A percentile compares a stretch with the other conserved stretches of the same genome.
Conservation (phyloP, 2,329 filamentous ascomycete species). For the Pseudocercospora eumusae region DNA sequence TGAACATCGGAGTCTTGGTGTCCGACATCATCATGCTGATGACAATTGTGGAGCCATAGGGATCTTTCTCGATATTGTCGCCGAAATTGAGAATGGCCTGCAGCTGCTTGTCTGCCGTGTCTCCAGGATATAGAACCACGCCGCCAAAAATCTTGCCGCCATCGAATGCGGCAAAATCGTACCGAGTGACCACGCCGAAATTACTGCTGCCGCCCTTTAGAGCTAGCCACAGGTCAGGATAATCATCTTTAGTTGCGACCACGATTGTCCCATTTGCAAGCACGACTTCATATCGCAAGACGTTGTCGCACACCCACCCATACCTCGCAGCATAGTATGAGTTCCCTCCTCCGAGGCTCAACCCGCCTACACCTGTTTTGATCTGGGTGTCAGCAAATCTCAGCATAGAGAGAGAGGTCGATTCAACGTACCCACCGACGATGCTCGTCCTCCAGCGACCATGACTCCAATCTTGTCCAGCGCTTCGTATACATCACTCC, state of each 20-base stretch:
- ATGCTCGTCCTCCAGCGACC: slow-evolving; percentile 48
- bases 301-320: slow-evolving; percentile 34
- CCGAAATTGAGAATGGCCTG: slow-evolving; percentile 11
- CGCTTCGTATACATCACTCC: slow-evolving; percentile 46
- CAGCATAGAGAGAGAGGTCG: background rate
- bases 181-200: slow-evolving; percentile 31
- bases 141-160: slow-evolving; percentile 13
- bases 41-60: slow-evolving; percentile 16
- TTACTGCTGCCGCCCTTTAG: slow-evolving; percentile 30
- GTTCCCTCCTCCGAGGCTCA: slow-evolving; percentile 32
- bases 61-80: slow-evolving; percentile 13
- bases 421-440: slow-evolving; percentile 23
- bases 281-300: slow-evolving; percentile 32
- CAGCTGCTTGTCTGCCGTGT: slow-evolving; percentile 12
- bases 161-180: slow-evolving; percentile 24
- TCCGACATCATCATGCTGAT: slow-evolving; percentile 13
- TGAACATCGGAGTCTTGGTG: slow-evolving; percentile 13
- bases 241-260: slow-evolving; percentile 22
- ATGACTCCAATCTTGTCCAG: slow-evolving; percentile 47
- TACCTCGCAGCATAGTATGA: slow-evolving; percentile 30
- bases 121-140: slow-evolving; percentile 5
- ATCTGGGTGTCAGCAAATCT: background rate
- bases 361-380: slow-evolving; percentile 27
- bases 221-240: slow-evolving; percentile 28
- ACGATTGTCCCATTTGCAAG: slow-evolving; percentile 30